Evolutionary conservation across 306 rosid species (phyloP).

Genomic region (Potentilla sterilis): DNA sequence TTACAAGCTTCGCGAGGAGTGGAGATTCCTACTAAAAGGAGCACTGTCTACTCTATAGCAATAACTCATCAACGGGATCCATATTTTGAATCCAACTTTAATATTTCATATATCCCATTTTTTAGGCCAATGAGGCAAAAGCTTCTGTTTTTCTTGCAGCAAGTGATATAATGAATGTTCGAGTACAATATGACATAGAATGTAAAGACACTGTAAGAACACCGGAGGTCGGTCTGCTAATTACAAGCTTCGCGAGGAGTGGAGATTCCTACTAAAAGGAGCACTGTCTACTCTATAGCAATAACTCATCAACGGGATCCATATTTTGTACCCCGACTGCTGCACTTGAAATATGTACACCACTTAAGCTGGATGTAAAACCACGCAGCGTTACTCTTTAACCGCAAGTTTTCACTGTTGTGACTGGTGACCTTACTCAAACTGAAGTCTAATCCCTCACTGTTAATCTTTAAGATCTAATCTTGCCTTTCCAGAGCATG

Average conservation of each 20-base stretch:
- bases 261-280: not conserved
- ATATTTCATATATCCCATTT: not conserved
- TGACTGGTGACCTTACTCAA: not conserved
- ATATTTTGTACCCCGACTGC: conserved; percentile 2
- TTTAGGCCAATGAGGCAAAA: conserved; percentile 22
- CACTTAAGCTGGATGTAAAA: conserved; percentile 3
- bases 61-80: not conserved
- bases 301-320: not conserved
- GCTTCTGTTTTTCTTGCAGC: conserved; percentile 39
- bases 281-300: not conserved
- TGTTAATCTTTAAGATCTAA: not conserved
- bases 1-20: conserved; percentile 10
- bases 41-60: not conserved
- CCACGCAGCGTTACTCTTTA: not conserved
- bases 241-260: conserved; percentile 10
- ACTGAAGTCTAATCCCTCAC: not conserved
- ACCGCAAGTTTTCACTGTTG: not conserved
- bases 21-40: not conserved
- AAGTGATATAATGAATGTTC: conserved; percentile 27
- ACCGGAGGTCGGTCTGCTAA: not conserved
- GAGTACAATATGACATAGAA: conserved; percentile 20
- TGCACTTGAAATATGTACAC: conserved; percentile 2
- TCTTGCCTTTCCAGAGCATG: not conserved
- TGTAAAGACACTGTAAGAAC: conserved; percentile 14
- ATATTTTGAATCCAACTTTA: conserved; percentile 6